Conservation (phyloP, 2,329 filamentous ascomycete species). For the Fusarium succisae region DNA sequence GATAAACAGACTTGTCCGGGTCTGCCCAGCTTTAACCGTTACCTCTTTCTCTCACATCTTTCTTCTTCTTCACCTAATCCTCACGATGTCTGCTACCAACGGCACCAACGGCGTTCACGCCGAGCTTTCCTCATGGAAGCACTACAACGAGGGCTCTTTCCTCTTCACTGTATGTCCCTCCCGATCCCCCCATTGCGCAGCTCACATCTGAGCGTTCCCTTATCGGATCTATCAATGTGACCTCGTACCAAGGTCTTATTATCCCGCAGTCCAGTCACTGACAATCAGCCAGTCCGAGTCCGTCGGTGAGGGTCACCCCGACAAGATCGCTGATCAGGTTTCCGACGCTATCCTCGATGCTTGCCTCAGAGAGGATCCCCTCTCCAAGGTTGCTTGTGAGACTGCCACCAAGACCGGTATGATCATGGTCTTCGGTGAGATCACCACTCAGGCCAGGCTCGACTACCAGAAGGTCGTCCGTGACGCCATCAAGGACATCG, state of each 20-base stretch:
- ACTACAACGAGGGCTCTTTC: conserved; percentile 75
- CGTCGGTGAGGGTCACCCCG: conserved; percentile 89
- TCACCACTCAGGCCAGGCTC: conserved; percentile 93
- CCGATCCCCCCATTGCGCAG: not conserved
- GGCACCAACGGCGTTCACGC: conserved; percentile 53
- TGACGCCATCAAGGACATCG: conserved; percentile 95
- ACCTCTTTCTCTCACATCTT: conserved; percentile 26
- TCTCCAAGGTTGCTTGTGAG: conserved; percentile 99
- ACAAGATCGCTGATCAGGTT: conserved; percentile 98
- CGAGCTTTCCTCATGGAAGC: conserved; percentile 50
- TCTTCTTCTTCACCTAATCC: conserved; percentile 22
- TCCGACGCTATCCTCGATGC: conserved; percentile 99
- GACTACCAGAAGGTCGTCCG: conserved; percentile 99
- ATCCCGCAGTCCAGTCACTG: conserved; percentile 32
- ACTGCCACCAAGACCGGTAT: conserved; percentile 99
- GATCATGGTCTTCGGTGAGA: conserved; percentile 99
- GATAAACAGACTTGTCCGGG: conserved; percentile 32
- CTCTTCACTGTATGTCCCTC: conserved; percentile 75
- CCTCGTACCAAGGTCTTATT: conserved; percentile 8
- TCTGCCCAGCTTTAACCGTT: conserved; percentile 37
- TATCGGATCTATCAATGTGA: not conserved
- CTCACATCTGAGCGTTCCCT: not conserved
- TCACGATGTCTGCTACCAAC: conserved; percentile 66
- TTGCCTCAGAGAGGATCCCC: conserved; percentile 91
- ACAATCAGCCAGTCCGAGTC: conserved; percentile 74